A percentile compares a stretch with the other conserved stretches of the same genome.
These are phyloP conservation scores for Leucoagaricus sp. DNA, from an alignment of 1,284 basidiomycete genomes.

Conservation along the genomic window DNA sequence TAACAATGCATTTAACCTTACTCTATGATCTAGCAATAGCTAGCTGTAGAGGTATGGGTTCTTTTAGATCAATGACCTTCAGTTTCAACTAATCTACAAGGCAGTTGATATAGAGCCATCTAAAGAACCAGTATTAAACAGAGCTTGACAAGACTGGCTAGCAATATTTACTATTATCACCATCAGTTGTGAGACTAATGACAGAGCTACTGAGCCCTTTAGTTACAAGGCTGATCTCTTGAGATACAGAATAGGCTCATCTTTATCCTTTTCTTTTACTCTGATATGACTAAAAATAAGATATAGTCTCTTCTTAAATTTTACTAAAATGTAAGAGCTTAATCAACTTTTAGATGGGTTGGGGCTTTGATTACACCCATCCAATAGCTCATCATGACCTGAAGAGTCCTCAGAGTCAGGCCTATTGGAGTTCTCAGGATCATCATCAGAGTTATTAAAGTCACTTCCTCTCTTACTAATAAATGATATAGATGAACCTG, in stretches of 20 bases:
- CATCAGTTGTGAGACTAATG: conserved; percentile 2
- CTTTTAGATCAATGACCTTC: neutral
- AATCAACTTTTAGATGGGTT: no score
- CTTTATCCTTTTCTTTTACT: neutral
- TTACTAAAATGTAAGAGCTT: neutral
- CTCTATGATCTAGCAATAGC: conserved; percentile 10
- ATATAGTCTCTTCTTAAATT: neutral
- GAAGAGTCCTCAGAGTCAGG: neutral
- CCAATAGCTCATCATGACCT: neutral
- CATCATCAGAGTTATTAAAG: neutral
- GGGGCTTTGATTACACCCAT: neutral
- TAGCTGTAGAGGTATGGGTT: conserved; percentile 4
- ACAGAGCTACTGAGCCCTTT: neutral
- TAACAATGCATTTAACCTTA: conserved; percentile 5
- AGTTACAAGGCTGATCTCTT: neutral
- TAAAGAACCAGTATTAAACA: conserved; percentile 13
- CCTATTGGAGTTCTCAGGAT: neutral
- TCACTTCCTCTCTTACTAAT: neutral
- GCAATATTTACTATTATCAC: conserved; percentile 9
- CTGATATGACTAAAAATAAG: neutral
- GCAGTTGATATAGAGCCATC: conserved; percentile 13
- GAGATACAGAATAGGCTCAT: neutral
- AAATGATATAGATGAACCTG: neutral
- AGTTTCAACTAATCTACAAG: conserved; percentile 9
- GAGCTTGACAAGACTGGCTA: neutral